phyloP scores from a whole-genome alignment of 2,329 filamentous ascomycete species.

The Stemphylium lycopersici region DNA sequence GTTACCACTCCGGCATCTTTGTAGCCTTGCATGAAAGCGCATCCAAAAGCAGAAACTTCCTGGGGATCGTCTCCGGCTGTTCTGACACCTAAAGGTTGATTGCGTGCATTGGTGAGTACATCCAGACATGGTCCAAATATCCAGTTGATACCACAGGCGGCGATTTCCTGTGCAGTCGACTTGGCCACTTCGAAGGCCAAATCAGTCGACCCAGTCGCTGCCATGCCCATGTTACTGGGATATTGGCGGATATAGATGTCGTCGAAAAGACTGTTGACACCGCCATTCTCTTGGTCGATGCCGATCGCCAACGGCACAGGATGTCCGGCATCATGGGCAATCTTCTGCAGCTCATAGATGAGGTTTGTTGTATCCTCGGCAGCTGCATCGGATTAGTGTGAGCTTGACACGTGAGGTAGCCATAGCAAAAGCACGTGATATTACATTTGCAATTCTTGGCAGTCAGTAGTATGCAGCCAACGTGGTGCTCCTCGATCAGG shows the following conservation, averaged over 20 bases:
- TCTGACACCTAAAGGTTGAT: conserved; percentile 87
- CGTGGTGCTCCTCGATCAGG: conserved; percentile 81
- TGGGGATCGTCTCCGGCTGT: conserved; percentile 93
- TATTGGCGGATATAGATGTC: conserved; percentile 96
- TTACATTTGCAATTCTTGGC: conserved; percentile 86
- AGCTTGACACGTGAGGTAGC: conserved; percentile 11
- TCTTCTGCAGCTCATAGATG: conserved; percentile 89
- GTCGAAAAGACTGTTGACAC: conserved; percentile 95
- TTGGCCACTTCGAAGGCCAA: conserved; percentile 89
- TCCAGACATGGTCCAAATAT: conserved; percentile 94
- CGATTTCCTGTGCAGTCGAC: conserved; percentile 89
- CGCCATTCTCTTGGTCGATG: conserved; percentile 96
- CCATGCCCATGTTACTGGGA: conserved; percentile 94
- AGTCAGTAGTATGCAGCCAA: conserved; percentile 85
- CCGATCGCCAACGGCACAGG: conserved; percentile 87
- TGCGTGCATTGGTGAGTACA: conserved; percentile 89
- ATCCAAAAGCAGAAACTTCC: conserved; percentile 90
- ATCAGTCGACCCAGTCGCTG: conserved; percentile 85
- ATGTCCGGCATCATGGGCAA: conserved; percentile 89
- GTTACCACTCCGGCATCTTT: conserved; percentile 88
- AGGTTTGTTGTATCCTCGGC: conserved; percentile 87
- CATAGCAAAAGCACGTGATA: conserved; percentile 14
- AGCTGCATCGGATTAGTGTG: conserved; percentile 61
- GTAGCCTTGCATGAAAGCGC: conserved; percentile 89
- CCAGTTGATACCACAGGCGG: conserved; percentile 92